These are phyloP conservation scores for Arthroderma uncinatum DNA, from an alignment of 2,329 filamentous ascomycete genomes.

Conservation along the genomic window DNA sequence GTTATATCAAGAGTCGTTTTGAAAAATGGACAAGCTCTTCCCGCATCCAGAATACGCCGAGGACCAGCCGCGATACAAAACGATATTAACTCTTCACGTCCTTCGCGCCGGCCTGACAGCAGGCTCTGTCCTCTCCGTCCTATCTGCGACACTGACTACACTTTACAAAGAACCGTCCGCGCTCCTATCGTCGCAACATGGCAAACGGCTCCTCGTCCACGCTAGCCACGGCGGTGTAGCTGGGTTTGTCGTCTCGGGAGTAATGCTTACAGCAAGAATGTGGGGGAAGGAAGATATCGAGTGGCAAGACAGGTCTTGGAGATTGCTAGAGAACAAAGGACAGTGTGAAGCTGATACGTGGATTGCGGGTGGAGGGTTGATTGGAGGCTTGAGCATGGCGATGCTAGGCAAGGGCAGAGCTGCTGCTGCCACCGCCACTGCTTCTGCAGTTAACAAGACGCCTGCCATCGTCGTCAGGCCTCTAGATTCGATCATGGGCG, in stretches of 20 bases:
- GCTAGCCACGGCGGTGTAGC: slow-evolving; percentile 9
- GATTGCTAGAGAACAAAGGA: slow-evolving; percentile 7
- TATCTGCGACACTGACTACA: slow-evolving; percentile 6
- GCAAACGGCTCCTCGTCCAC: slow-evolving; percentile 7
- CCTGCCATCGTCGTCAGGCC: not conserved
- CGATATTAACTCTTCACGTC: slow-evolving; percentile 9
- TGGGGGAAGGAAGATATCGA: slow-evolving; percentile 10
- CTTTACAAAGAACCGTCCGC: slow-evolving; percentile 6
- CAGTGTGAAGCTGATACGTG: slow-evolving; percentile 9
- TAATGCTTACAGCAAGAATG: slow-evolving; percentile 6
- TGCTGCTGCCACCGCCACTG: not conserved
- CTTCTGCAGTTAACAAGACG: not conserved
- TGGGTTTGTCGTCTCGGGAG: slow-evolving; percentile 6
- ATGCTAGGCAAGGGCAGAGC: slow-evolving; percentile 7
- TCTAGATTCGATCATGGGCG: slow-evolving; percentile 5
- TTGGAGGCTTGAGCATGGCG: slow-evolving; percentile 6
- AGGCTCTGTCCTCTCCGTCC: slow-evolving; percentile 7
- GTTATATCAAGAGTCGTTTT: not conserved
- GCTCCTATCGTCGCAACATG: slow-evolving; percentile 5
- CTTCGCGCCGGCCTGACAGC: slow-evolving; percentile 9
- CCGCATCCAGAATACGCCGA: slow-evolving; percentile 10
- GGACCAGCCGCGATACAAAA: slow-evolving; percentile 9
- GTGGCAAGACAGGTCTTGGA: slow-evolving; percentile 11
- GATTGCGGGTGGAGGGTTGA: slow-evolving; percentile 3
- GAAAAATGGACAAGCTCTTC: slow-evolving; percentile 11